Conservation (phyloP, 306 rosid genomes). For the Prunus davidiana region DNA sequence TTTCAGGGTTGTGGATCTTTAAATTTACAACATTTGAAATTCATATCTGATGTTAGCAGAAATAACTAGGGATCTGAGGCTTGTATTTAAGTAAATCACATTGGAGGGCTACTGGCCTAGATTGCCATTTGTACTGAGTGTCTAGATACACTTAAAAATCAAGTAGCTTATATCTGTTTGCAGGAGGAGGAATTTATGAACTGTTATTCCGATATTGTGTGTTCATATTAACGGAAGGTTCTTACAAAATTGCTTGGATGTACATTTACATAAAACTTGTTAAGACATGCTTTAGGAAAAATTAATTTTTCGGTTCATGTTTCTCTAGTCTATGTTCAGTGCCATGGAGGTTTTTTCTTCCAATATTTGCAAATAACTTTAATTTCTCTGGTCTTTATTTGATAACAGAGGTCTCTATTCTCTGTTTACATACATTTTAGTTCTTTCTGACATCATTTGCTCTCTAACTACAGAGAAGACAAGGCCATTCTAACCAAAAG, state of each 20-base stretch:
- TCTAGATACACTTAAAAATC: background rate
- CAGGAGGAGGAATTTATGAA: background rate
- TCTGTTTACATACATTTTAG: background rate
- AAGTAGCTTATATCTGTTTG: background rate
- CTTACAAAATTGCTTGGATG: background rate
- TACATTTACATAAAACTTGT: background rate
- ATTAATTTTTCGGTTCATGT: no score
- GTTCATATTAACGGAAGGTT: background rate
- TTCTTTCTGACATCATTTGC: constrained; percentile 9
- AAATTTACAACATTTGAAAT: no score
- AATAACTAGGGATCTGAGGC: no score
- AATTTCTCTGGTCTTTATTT: background rate
- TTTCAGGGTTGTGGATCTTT: no score
- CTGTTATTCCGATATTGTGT: background rate
- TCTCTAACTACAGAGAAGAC: constrained; percentile 46
- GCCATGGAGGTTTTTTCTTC: no score
- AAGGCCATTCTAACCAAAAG: constrained; percentile 37
- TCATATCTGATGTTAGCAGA: no score
- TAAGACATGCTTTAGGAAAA: background rate
- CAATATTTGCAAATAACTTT: no score
- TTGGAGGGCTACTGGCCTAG: background rate
- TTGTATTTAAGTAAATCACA: background rate
- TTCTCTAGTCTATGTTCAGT: no score
- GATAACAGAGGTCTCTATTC: background rate
- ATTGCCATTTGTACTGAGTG: background rate